Evolutionary conservation across 2,329 filamentous ascomycete genomes (phyloP).

Genomic region (Colletotrichum melonis): DNA sequence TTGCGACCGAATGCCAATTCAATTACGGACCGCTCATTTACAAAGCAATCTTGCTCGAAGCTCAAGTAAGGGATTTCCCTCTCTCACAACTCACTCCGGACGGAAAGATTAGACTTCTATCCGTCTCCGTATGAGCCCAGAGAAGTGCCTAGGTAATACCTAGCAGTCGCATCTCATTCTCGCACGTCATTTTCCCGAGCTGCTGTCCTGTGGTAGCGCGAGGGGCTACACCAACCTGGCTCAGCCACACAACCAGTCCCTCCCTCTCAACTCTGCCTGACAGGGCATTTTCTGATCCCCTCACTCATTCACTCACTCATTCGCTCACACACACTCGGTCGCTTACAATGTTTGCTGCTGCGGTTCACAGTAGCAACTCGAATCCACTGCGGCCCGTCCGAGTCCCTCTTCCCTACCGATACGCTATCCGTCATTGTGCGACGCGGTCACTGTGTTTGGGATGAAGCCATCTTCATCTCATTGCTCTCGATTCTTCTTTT

Average conservation of each 20-base stretch:
- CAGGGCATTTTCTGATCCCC: slow-evolving; percentile 18
- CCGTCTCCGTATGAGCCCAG: neutral
- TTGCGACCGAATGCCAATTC: neutral
- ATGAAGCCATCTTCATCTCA: slow-evolving; percentile 18
- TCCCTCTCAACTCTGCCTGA: slow-evolving; percentile 22
- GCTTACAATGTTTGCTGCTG: neutral
- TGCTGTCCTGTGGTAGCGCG: neutral
- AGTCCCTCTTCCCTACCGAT: neutral
- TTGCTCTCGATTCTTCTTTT: neutral
- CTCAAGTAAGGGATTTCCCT: neutral
- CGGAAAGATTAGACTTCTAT: neutral
- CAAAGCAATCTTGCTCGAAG: neutral
- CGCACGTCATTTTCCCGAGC: slow-evolving; percentile 16
- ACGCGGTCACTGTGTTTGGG: neutral
- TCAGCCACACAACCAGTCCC: slow-evolving; percentile 15
- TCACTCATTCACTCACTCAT: neutral
- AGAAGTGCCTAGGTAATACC: neutral
- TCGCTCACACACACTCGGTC: neutral
- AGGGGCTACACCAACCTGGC: slow-evolving; percentile 3
- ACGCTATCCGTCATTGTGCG: neutral
- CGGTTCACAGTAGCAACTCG: neutral
- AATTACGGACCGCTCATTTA: neutral
- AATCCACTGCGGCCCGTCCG: slow-evolving; percentile 2
- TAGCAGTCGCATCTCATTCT: neutral
- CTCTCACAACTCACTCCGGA: neutral